Evolutionary conservation across 73 alveolate species (phyloP), one percentile per base, ranked within the genome.

Genomic region (Paramecium caudatum): DNA sequence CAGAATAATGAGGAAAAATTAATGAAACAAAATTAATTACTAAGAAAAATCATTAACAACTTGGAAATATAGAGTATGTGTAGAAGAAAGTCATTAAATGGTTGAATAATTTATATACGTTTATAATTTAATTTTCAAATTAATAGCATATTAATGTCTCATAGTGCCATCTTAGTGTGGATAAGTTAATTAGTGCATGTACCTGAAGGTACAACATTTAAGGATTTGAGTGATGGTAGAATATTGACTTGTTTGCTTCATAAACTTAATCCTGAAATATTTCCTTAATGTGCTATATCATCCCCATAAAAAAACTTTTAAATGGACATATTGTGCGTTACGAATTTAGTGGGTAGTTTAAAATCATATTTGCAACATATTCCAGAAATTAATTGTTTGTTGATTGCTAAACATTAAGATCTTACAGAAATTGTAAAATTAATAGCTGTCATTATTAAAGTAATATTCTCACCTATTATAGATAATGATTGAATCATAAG

Each of bases 251-350:
- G 34, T 33, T 30, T 65, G 13, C 83, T 65, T 33, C 27, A 65
- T 65, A 65, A 65, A 65, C 19, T 65, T 36, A 36, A 65, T 65
- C 83, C 83, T 13, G 49, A 65, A 13, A 43, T 12, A 10, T 65
- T 10, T 10, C 83, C 83, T 10, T 16, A 30, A 30, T 32, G 17
- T 32, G 32, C 17, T 13, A 32, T 10, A 65, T 65, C 49, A n/a
- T 65, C 83, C 17, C 83, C 83, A 7, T 65, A 65, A 36, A 65
- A 65, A 33, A 65, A 65, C 34, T 65, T 65, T 12, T 8, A 65
- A 36, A 65, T 65, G 83, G 83, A 65, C 21, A 55, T 55, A 43
- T 55, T 55, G n/a, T 55, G 80, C 30, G 80, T 55, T 12, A 55
- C 80, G 12, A 55, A 55, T 25, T 55, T 55, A 23, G 80, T 55